Percentiles rank a stretch among this genome's conserved stretches.
phyloP scores from a whole-genome alignment of 352 stramenopile genomes.

The Phytopythium mirpurense region DNA sequence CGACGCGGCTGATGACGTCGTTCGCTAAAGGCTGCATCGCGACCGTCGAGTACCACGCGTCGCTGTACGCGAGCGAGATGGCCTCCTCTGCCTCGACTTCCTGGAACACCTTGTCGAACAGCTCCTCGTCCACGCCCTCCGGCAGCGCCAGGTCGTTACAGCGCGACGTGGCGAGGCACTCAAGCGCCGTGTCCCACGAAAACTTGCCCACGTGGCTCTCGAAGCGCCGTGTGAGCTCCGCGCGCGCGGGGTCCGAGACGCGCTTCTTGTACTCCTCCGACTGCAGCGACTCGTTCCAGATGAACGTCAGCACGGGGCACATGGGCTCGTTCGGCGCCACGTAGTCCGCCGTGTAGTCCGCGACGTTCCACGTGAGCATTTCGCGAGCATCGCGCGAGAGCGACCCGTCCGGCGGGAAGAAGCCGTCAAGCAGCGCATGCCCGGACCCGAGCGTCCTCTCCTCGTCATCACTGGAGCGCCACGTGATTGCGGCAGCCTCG shows the following conservation, averaged over 20 bases:
- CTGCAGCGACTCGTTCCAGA: slow-evolving; percentile 52
- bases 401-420: slow-evolving; percentile 60
- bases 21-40: slow-evolving; percentile 79
- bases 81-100: slow-evolving; percentile 64
- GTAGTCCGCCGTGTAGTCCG: slow-evolving; percentile 68
- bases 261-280: slow-evolving; percentile 55
- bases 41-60: slow-evolving; percentile 78
- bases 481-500: neutral
- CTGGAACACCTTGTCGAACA: slow-evolving; percentile 72
- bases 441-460: slow-evolving; percentile 79
- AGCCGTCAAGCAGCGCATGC: slow-evolving; percentile 69
- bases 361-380: slow-evolving; percentile 73
- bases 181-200: slow-evolving; percentile 65
- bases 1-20: slow-evolving; percentile 62
- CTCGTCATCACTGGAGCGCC: slow-evolving; percentile 61
- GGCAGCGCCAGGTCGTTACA: slow-evolving; percentile 74
- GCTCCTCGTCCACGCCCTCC: slow-evolving; percentile 49
- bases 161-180: slow-evolving; percentile 75
- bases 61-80: slow-evolving; percentile 66
- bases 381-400: slow-evolving; percentile 40
- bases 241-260: slow-evolving; percentile 23
- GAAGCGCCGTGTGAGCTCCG: slow-evolving; percentile 58
- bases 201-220: slow-evolving; percentile 69
- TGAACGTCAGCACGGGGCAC: slow-evolving; percentile 70
- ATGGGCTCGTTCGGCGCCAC: slow-evolving; percentile 75